Evolutionary conservation across 352 stramenopile genomes (phyloP), one percentile per base, ranked within the genome.

Genomic region (Salisapilia sapeloensis): DNA sequence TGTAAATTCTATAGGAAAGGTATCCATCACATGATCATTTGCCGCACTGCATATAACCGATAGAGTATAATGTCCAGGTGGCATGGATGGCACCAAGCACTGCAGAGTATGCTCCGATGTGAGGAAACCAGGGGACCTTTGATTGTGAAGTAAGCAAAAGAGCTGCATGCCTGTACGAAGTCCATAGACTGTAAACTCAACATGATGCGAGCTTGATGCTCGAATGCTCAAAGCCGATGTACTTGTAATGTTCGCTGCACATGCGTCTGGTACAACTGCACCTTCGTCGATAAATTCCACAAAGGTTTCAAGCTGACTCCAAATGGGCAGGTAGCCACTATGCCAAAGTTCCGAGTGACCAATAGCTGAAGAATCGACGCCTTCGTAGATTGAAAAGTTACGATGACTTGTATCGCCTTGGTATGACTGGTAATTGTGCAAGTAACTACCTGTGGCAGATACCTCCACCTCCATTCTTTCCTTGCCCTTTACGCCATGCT

Each of bases 61-160:
- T 16, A 69, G 28, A 8, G 32, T 55, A 29, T 69, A 69, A 11
- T 49, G 43, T 29, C 56, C 56, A 35, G 56, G 53, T 18, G 33
- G 37, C 30, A 53, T 45, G 3, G 20, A 0, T 16, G 53, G 53
- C 17, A 69, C 22, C 10, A 17, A 3, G 30, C 56, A 69, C 4
- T 54, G 32, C 15, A 53, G 35, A 6, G 20, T 26, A 1, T 5
- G 44, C 29, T 61, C 49, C 1, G 49, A 61, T 10, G 17, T 50
- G 18, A 56, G 30, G 8, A 46, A 29, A 24, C 29, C 53, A 12
- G 19, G 10, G 10, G 45, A 20, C 11, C 1, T 30, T 16, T 23
- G 13, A 3, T 27, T 29, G 0, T 30, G 42, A 21, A 67, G 32
- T 28, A 40, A 25, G 27, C 49, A 67, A 1, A 21, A 18, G 3